Evolutionary conservation across 306 rosid genomes (phyloP), one percentile per base, ranked within the genome.

Genomic region (Crataegus laevigata): DNA sequence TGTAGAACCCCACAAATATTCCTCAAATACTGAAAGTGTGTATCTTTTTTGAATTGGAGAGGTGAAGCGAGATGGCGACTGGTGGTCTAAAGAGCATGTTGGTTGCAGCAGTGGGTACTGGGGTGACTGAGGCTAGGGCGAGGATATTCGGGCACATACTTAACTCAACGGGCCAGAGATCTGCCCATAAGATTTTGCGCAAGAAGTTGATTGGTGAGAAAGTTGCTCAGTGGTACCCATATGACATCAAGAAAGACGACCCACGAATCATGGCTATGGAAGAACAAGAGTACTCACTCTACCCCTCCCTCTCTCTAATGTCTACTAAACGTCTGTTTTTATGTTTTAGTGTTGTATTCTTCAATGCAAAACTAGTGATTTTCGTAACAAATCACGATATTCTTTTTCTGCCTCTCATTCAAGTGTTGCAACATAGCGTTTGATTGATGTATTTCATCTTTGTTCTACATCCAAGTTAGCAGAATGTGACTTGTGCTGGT

Each of bases 191-290:
- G 84, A 57, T 89, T 82, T 73, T 92, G 36, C 92, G 97, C 15
- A 86, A 88, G 89, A 92, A 92, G 86, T 90, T 94, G 68, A 78
- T 86, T 12, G 99, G 99, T 54, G 96, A 90, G 36, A 92, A 90
- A 82, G 91, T 94, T 12, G 87, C 92, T 0, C 82, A 82, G 32
- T 94, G 97, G 96, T 94, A 94, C 78, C 97, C 97, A 9, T 68
- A 86, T n/a, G 97, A 92, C 83, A 84, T 92, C 79, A 81, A 81
- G 71, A 87, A 84, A 77, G 96, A 92, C 18, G 96, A 94, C 75
- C 96, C 96, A 74, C 86, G 71, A 68, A 62, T 89, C 81, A 78
- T 88, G 96, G 94, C 93, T 67, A 91, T 84, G 12, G 71, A 82
- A 83, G 92, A 94, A 76, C 89, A 92, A 71, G 93, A 87, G 99